Percentiles rank a stretch among this genome's conserved stretches.
phyloP scores from a whole-genome alignment of 768 basidiomycete genomes.

The Daedaleopsis sinensis region DNA sequence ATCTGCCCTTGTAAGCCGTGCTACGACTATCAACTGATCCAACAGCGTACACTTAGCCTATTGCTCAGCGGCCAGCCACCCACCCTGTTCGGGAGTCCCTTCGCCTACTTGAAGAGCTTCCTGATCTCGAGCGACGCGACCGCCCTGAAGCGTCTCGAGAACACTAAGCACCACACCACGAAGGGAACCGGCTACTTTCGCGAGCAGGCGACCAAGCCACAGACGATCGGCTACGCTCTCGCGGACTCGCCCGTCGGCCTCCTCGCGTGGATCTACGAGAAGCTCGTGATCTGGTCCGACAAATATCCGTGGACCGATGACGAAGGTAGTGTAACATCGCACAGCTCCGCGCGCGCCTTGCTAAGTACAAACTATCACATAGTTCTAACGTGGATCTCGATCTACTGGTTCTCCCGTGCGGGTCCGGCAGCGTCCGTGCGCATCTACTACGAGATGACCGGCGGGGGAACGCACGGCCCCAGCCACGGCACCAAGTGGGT shows the following conservation, averaged over 20 bases:
- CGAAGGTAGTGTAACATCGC: slow-evolving; percentile 40
- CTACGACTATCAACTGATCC: background rate
- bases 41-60: slow-evolving; percentile 20
- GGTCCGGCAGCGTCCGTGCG: too few relatives aligned
- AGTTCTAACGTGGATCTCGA: slow-evolving; percentile 39
- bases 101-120: slow-evolving; percentile 31
- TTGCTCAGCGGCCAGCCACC: slow-evolving; percentile 32
- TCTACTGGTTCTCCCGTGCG: too few relatives aligned
- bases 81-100: slow-evolving; percentile 24
- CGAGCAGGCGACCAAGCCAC: slow-evolving; percentile 38
- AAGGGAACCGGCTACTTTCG: slow-evolving; percentile 36
- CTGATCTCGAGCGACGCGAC: slow-evolving; percentile 32
- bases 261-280: too few relatives aligned
- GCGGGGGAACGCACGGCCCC: background rate
- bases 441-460: slow-evolving; percentile 33
- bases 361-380: background rate
- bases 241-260: too few relatives aligned
- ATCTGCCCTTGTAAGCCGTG: slow-evolving; percentile 30
- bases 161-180: slow-evolving; percentile 26
- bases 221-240: slow-evolving; percentile 50
- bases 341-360: background rate
- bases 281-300: too few relatives aligned
- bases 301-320: too few relatives aligned
- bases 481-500: slow-evolving; percentile 2
- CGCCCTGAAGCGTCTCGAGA: slow-evolving; percentile 35